Conservation (phyloP, 192 early-diverging fungal genomes). For the Thamnidium elegans region DNA sequence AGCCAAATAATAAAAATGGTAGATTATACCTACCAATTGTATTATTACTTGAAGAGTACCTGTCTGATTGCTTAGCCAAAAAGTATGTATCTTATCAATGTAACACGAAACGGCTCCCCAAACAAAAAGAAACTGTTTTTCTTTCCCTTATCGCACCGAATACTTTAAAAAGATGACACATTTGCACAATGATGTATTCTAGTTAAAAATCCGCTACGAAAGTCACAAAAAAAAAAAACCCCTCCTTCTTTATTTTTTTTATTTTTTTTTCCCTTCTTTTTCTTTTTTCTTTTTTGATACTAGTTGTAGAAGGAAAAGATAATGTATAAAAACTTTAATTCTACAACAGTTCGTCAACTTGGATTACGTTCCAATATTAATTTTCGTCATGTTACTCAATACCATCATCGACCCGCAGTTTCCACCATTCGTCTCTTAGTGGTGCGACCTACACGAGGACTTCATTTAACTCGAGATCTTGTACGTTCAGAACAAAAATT, state of each 20-base stretch:
- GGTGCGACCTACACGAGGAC: constrained; percentile 8
- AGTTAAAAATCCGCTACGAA: background rate
- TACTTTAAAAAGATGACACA: no score
- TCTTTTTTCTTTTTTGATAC: background rate
- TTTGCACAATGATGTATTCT: no score
- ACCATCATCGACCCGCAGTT: background rate
- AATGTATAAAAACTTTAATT: constrained; percentile 8
- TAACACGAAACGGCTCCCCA: no score
- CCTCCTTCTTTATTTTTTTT: background rate
- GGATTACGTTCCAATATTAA: background rate
- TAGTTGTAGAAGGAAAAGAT: background rate
- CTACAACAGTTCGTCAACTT: background rate
- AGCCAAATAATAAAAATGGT: no score
- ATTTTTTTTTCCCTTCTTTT: constrained; percentile 4
- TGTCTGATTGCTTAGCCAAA: no score
- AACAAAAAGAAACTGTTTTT: no score
- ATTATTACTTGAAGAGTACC: no score
- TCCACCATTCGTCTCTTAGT: background rate
- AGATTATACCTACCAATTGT: no score
- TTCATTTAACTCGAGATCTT: constrained; percentile 9
- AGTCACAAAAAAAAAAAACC: constrained; percentile 8
- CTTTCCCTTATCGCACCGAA: no score
- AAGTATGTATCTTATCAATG: no score
- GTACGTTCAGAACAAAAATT: constrained; percentile 4
- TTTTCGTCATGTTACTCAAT: background rate